Percentiles rank a stretch among this genome's conserved stretches.
Evolutionary conservation across 225 moss, liverwort and hornwort genomes (phyloP).

Genomic region (Anthoceros angustus): DNA sequence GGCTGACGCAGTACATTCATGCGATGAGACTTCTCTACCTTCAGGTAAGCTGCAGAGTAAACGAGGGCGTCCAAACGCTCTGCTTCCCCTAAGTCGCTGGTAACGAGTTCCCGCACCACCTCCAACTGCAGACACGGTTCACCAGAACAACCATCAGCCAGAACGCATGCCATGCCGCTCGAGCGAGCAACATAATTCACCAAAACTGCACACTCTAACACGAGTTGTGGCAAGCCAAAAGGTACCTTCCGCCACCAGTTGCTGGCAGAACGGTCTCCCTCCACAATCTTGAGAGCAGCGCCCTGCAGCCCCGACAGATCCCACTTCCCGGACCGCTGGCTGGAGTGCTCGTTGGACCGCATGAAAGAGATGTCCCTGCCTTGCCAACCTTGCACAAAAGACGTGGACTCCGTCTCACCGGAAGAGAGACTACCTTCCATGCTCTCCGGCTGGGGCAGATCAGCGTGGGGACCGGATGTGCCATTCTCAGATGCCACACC

Average conservation of each 20-base stretch:
- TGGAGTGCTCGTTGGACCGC: constrained; percentile 39
- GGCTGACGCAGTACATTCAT: neutral
- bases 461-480: neutral
- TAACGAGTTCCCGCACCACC: constrained; percentile 57
- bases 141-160: neutral
- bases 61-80: constrained; percentile 54
- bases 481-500: neutral
- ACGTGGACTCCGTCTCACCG: constrained; percentile 21
- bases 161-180: neutral
- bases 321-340: constrained; percentile 53
- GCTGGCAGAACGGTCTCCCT: constrained; percentile 60
- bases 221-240: neutral
- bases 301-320: constrained; percentile 55
- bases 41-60: constrained; percentile 68
- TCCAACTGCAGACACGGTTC: constrained; percentile 31
- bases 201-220: neutral
- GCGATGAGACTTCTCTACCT: constrained; percentile 14
- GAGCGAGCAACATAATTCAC: neutral
- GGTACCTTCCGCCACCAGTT: constrained; percentile 95
- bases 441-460: constrained; percentile 8
- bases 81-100: constrained; percentile 41
- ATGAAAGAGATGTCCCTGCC: constrained; percentile 32
- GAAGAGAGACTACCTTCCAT: constrained; percentile 7
- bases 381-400: constrained; percentile 73
- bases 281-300: constrained; percentile 59